Conservation (phyloP, 164 flowering plant genomes). For the Protea cynaroides region DNA sequence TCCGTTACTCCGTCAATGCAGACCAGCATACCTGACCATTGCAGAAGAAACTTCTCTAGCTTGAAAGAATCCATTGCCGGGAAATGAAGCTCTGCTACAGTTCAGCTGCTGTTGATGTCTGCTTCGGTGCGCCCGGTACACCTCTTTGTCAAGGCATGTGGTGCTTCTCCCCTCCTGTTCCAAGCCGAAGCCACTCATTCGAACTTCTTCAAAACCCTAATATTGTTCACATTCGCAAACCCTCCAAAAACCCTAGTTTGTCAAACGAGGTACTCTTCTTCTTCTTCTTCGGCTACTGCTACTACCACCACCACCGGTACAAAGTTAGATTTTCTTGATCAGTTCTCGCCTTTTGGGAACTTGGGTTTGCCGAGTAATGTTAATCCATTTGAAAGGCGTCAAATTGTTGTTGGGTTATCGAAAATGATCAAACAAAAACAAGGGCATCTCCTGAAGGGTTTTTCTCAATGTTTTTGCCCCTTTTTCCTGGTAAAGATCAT, state of each 20-base stretch:
- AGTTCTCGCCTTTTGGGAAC: slow-evolving; percentile 33
- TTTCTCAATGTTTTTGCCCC: slow-evolving; percentile 41
- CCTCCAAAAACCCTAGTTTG: slow-evolving; percentile 14
- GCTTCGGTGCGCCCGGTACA: slow-evolving; percentile 22
- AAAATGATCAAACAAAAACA: slow-evolving; percentile 38
- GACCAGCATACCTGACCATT: neutral
- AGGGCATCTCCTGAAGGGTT: slow-evolving; percentile 24
- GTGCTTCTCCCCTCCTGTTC: slow-evolving; percentile 4
- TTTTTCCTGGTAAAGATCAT: slow-evolving; percentile 39
- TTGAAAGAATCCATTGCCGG: neutral
- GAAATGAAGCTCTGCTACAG: neutral
- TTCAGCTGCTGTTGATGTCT: slow-evolving; percentile 19
- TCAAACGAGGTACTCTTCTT: slow-evolving; percentile 4
- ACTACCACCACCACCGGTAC: neutral
- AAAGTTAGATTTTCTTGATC: slow-evolving; percentile 29
- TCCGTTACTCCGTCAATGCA: neutral
- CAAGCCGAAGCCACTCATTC: neutral
- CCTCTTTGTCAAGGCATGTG: slow-evolving; percentile 16
- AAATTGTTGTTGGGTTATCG: slow-evolving; percentile 33
- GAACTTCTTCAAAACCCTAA: slow-evolving; percentile 9
- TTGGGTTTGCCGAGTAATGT: slow-evolving; percentile 2
- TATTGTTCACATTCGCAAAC: neutral
- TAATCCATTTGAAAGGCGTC: slow-evolving; percentile 48
- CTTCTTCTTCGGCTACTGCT: slow-evolving; percentile 6
- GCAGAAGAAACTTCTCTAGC: neutral